Evolutionary conservation across 371 early-diverging fungal genomes (phyloP).

Genomic region (Parasitella parasitica): DNA sequence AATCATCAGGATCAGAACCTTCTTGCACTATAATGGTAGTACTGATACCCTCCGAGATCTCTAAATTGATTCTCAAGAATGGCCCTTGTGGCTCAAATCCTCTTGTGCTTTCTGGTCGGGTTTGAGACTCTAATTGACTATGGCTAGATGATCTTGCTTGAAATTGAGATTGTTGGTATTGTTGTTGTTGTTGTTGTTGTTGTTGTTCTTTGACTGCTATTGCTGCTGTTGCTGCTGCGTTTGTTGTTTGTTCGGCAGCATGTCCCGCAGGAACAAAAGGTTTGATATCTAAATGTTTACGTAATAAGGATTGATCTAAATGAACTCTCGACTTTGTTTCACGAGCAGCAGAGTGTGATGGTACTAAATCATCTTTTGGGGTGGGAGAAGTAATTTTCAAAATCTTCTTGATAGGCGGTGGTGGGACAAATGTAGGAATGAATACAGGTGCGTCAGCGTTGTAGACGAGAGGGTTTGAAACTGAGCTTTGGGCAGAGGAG

Average conservation of each 20-base stretch:
- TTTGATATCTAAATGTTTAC: neutral
- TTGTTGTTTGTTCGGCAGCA: neutral
- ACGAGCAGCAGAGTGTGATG: neutral
- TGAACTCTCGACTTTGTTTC: neutral
- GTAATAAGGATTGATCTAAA: neutral
- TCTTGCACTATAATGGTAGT: slow-evolving; percentile 25
- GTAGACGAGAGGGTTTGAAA: neutral
- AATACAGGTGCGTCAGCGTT: neutral
- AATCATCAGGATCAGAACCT: slow-evolving; percentile 15
- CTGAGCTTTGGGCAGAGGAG: neutral
- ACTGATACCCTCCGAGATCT: slow-evolving; percentile 31
- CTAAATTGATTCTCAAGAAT: slow-evolving; percentile 28
- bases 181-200: neutral
- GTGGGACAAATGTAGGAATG: neutral
- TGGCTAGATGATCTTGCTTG: neutral
- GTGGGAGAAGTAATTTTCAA: neutral
- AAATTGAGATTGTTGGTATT: neutral
- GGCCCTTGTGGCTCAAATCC: neutral
- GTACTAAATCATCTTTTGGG: neutral
- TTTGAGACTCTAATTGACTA: neutral
- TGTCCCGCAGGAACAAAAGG: neutral
- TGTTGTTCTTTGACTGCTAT: neutral
- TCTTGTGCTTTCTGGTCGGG: neutral
- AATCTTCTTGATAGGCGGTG: slow-evolving; percentile 2
- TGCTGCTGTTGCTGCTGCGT: no score